Conservation (phyloP, 306 rosid species). For the Malus asiatica region DNA sequence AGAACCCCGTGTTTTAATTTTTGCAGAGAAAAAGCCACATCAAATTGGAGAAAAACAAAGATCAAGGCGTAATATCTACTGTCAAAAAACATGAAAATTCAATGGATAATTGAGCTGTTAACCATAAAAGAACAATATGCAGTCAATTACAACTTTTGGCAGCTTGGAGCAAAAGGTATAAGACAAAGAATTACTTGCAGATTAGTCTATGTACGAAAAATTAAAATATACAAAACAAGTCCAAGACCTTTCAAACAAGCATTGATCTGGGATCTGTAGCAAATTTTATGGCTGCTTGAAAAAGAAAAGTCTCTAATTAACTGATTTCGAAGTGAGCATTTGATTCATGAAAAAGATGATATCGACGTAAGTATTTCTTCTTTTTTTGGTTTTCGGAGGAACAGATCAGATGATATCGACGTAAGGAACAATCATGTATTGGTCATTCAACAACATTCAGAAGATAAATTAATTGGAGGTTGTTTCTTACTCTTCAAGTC, state of each 20-base stretch:
- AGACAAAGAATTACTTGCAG: neutral
- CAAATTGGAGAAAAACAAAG: neutral
- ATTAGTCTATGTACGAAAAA: neutral
- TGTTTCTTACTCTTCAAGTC: conserved; percentile 56
- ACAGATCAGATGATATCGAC: neutral
- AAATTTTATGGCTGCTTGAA: too few species aligned
- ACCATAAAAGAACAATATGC: neutral
- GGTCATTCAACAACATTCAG: neutral
- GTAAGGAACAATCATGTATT: neutral
- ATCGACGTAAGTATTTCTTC: neutral
- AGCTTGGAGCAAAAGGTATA: neutral
- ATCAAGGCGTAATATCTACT: neutral
- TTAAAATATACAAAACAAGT: neutral
- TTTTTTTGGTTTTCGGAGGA: neutral
- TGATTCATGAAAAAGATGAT: neutral
- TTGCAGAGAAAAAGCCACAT: neutral
- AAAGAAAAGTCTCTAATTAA: neutral
- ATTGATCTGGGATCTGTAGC: neutral
- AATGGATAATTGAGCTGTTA: neutral
- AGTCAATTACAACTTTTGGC: neutral
- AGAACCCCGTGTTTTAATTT: neutral
- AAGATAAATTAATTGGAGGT: neutral
- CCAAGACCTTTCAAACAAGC: neutral
- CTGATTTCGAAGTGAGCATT: neutral
- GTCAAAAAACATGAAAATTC: neutral